phyloP scores from a whole-genome alignment of 805 yeast genomes.

The Candida yuanshanica region DNA sequence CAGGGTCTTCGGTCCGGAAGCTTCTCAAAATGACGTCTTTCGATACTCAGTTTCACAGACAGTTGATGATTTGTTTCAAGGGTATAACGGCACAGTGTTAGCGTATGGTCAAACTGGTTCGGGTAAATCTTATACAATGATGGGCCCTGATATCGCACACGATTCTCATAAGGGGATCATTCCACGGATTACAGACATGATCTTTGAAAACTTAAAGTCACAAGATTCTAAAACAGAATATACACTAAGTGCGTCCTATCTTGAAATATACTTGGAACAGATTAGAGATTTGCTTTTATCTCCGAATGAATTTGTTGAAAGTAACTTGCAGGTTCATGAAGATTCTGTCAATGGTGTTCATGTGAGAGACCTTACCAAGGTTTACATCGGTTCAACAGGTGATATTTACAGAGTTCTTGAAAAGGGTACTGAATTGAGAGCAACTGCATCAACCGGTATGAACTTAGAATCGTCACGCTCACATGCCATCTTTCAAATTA shows the following conservation, averaged over 20 bases:
- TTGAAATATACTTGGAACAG: conserved; percentile 80
- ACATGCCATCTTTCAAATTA: conserved; percentile 71
- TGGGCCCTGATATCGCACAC: conserved; percentile 43
- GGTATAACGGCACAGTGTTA: conserved; percentile 71
- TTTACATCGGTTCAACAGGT: conserved; percentile 49
- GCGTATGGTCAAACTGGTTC: conserved; percentile 85
- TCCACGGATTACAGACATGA: conserved; percentile 62
- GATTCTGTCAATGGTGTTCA: conserved; percentile 59
- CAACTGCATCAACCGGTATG: conserved; percentile 60
- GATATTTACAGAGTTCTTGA: conserved; percentile 55
- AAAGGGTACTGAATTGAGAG: conserved; percentile 53
- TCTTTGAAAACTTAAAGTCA: conserved; percentile 49
- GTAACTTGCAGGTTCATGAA: conserved; percentile 47
- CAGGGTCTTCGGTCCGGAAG: conserved; percentile 45
- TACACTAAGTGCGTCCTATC: conserved; percentile 55
- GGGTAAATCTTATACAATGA: conserved; percentile 77
- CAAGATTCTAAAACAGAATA: conserved; percentile 50
- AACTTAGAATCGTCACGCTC: conserved; percentile 72
- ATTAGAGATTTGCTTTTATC: conserved; percentile 58
- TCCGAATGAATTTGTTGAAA: conserved; percentile 25
- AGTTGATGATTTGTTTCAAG: conserved; percentile 64
- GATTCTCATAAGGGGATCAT: conserved; percentile 46
- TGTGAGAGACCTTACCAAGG: conserved; percentile 63
- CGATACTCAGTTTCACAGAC: conserved; percentile 53
- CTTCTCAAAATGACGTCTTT: conserved; percentile 55